Percentiles rank a stretch among this genome's conserved stretches.
Evolutionary conservation across 331 rosid species (phyloP).

Genomic region (Rosa hybrid): DNA sequence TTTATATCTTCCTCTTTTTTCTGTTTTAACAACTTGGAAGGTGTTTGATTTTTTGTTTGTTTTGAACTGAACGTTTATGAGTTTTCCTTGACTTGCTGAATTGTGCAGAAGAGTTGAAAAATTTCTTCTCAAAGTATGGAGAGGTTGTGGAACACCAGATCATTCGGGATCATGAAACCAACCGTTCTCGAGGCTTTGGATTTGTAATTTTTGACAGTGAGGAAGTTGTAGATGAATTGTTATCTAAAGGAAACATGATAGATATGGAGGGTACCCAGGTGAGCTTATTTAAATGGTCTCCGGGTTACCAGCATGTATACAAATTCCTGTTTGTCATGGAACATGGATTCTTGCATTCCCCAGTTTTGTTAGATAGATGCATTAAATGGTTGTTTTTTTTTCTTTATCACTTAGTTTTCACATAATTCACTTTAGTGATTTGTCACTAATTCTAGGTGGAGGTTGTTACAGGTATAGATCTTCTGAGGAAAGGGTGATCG

Average conservation of each 20-base stretch:
- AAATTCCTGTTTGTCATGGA: slow-evolving; percentile 25
- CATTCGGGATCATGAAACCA: slow-evolving; percentile 59
- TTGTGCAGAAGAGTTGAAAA: slow-evolving; percentile 51
- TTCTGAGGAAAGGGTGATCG: slow-evolving; percentile 40
- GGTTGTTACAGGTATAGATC: slow-evolving; percentile 48
- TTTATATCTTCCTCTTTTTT: neutral
- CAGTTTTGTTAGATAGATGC: slow-evolving; percentile 11
- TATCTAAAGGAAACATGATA: slow-evolving; percentile 67
- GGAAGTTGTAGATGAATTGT: slow-evolving; percentile 64
- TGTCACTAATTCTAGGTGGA: slow-evolving; percentile 43
- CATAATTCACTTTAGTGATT: slow-evolving; percentile 10
- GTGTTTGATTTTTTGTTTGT: neutral
- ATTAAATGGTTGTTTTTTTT: neutral
- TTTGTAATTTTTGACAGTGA: slow-evolving; percentile 61
- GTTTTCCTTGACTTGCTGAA: slow-evolving; percentile 3
- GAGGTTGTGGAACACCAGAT: slow-evolving; percentile 58
- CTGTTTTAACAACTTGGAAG: neutral
- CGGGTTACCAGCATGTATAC: slow-evolving; percentile 31
- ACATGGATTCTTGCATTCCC: slow-evolving; percentile 27
- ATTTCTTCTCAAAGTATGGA: slow-evolving; percentile 50
- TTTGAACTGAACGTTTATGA: neutral
- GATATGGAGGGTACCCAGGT: slow-evolving; percentile 74
- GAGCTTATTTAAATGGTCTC: slow-evolving; percentile 41
- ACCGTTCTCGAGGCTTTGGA: slow-evolving; percentile 65
- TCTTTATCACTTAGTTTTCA: slow-evolving; percentile 6